phyloP scores from a whole-genome alignment of 2,329 filamentous ascomycete species.

The Colletotrichum orbiculare region DNA sequence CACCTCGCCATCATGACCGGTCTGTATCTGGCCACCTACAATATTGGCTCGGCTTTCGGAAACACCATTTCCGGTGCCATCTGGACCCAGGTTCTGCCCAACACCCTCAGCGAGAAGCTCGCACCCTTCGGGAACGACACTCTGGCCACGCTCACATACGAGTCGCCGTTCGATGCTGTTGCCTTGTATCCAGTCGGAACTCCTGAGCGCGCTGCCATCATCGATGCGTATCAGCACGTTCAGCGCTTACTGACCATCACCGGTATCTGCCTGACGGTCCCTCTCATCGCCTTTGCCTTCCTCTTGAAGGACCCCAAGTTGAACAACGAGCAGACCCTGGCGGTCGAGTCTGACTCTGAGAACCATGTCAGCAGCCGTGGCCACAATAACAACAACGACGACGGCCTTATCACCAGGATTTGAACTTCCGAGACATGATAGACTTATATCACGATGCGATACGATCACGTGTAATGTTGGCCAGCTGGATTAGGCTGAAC shows the following conservation, averaged over 20 bases:
- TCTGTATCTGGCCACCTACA: slow-evolving; percentile 71
- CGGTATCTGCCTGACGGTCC: slow-evolving; percentile 60
- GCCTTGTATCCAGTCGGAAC: slow-evolving; percentile 53
- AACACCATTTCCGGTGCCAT: slow-evolving; percentile 70
- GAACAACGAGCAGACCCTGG: slow-evolving; percentile 57
- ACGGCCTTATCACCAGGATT: slow-evolving; percentile 6
- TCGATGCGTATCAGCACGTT: slow-evolving; percentile 57
- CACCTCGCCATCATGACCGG: slow-evolving; percentile 73
- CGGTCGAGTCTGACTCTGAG: slow-evolving; percentile 39
- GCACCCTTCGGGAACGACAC: slow-evolving; percentile 49
- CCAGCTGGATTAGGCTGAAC: too few relatives aligned
- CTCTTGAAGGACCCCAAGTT: slow-evolving; percentile 58
- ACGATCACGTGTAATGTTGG: too few relatives aligned
- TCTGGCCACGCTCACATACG: slow-evolving; percentile 49
- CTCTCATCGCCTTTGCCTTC: slow-evolving; percentile 57
- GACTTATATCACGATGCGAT: not conserved
- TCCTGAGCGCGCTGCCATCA: slow-evolving; percentile 54
- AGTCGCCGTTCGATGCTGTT: slow-evolving; percentile 47
- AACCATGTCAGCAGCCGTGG: slow-evolving; percentile 2
- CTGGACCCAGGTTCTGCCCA: slow-evolving; percentile 69
- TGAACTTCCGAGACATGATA: not conserved
- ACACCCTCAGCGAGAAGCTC: slow-evolving; percentile 49
- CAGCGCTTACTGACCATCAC: slow-evolving; percentile 60
- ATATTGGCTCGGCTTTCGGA: slow-evolving; percentile 70
- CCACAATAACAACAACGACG: not conserved